phyloP scores from a whole-genome alignment of 345 rosid species.

The Citrus maxima region DNA sequence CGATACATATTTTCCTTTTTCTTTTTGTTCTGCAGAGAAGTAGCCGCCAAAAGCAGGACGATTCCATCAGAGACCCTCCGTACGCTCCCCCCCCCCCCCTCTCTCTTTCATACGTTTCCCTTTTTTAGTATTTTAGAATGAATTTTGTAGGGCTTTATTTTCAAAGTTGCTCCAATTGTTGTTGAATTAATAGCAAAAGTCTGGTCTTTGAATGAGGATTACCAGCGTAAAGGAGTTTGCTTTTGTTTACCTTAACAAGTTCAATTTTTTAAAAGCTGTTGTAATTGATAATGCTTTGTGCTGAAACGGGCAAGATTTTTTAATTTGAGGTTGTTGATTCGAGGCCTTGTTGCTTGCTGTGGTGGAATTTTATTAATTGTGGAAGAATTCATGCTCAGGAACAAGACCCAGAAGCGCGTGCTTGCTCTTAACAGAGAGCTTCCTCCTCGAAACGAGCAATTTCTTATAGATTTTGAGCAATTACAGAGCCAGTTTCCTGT shows the following conservation, averaged over 20 bases:
- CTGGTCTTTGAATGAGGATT: neutral
- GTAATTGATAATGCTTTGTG: neutral
- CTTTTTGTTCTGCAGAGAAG: conserved; percentile 48
- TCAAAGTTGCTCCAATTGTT: neutral
- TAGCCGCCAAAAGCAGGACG: conserved; percentile 68
- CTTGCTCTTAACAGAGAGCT: conserved; percentile 77
- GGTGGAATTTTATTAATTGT: neutral
- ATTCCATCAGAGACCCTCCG: conserved; percentile 79
- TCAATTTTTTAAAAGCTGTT: neutral
- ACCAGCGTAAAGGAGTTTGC: neutral
- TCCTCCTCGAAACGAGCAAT: conserved; percentile 91
- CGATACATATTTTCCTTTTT: neutral
- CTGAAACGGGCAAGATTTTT: neutral
- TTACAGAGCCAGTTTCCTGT: conserved; percentile 75
- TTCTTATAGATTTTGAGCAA: conserved; percentile 80
- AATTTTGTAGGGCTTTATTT: neutral
- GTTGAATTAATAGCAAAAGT: neutral
- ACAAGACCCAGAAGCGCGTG: conserved; percentile 86
- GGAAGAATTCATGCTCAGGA: conserved; percentile 39
- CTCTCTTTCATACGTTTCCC: neutral
- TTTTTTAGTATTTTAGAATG: neutral
- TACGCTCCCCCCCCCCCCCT: conserved; percentile 27
- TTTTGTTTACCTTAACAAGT: neutral
- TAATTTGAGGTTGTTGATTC: conserved; percentile 1
- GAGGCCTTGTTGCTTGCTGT: neutral